Evolutionary conservation across 2,329 filamentous ascomycete species (phyloP), one percentile per base, ranked within the genome.

Genomic region (Diplocarpon rosae): DNA sequence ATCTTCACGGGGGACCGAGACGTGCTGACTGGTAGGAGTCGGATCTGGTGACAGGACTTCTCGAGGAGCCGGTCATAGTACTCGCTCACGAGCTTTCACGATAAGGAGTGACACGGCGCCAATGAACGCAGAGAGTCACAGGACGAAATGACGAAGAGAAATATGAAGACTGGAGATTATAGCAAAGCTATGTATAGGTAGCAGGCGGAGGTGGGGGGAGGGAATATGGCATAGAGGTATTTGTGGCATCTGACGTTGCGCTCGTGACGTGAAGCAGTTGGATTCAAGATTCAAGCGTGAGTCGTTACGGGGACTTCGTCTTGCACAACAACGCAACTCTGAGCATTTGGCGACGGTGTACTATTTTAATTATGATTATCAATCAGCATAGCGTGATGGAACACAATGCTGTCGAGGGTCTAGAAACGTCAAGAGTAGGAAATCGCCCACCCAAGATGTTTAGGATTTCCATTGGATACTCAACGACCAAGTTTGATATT

Each of bases 21-120:
- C 56, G 55, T 39, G 57, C 57, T 2, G 45, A 48, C 20, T 59
- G 59, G 46, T 53, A 54, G n/a, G 13, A 42, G 49, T 37, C 52
- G 50, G 35, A 56, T 35, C 40, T 24, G 48, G 50, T 28, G 32
- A 35, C 30, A 43, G 45, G 24, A 55, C 40, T 7, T 39, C 16
- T 47, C 10, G 27, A 8, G 14, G 17, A 14, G 15, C 24, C 14
- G 20, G 20, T 24, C 20, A 24, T 24, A 24, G 35, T 37, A 43
- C 43, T 43, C 43, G 37, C 33, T 20, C 33, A 40, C 28, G 33
- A 42, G 29, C 13, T 6, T 3, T 7, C n/a, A n/a, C 1, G 30
- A 12, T 3, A 14, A 32, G 27, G 10, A 33, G n/a, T 37, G 12
- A 39, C 13, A 38, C 29, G 28, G 10, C 14, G 29, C 12, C 31